These are phyloP conservation scores for Nelumbo lutea DNA, from an alignment of 164 flowering plant species.

Conservation along the genomic window DNA sequence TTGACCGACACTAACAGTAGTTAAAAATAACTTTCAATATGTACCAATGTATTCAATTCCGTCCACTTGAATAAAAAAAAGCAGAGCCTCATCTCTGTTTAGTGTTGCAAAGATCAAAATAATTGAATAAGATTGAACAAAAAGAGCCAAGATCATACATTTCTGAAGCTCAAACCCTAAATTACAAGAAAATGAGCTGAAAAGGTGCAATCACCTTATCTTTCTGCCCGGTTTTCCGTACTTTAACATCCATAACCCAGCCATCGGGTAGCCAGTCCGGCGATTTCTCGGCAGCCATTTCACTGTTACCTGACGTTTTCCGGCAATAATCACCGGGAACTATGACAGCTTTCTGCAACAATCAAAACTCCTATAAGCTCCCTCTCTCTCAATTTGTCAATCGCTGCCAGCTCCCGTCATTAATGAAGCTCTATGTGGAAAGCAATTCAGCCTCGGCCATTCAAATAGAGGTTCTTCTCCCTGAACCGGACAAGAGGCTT, in stretches of 20 bases:
- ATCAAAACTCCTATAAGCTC: neutral
- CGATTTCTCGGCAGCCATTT: neutral
- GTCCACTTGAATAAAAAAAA: too few species aligned
- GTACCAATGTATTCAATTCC: neutral
- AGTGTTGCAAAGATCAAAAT: neutral
- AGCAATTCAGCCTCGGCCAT: neutral
- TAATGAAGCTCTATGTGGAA: neutral
- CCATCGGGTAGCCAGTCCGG: neutral
- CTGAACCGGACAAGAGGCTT: neutral
- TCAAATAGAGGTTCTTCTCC: neutral
- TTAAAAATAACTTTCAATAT: neutral
- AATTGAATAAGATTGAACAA: neutral
- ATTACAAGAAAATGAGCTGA: neutral
- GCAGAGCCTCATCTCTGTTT: too few species aligned
- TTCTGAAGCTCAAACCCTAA: slow-evolving; percentile 7
- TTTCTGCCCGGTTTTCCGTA: neutral
- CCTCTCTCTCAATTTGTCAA: neutral
- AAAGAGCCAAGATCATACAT: neutral
- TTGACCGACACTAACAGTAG: neutral
- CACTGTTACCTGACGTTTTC: neutral
- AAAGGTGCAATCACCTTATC: slow-evolving; percentile 4
- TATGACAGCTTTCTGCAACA: neutral
- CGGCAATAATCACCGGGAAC: neutral
- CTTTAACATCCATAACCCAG: neutral
- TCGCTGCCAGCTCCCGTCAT: neutral